Evolutionary conservation across 2,329 filamentous ascomycete genomes (phyloP).

Genomic region (Setomelanomma holmii): DNA sequence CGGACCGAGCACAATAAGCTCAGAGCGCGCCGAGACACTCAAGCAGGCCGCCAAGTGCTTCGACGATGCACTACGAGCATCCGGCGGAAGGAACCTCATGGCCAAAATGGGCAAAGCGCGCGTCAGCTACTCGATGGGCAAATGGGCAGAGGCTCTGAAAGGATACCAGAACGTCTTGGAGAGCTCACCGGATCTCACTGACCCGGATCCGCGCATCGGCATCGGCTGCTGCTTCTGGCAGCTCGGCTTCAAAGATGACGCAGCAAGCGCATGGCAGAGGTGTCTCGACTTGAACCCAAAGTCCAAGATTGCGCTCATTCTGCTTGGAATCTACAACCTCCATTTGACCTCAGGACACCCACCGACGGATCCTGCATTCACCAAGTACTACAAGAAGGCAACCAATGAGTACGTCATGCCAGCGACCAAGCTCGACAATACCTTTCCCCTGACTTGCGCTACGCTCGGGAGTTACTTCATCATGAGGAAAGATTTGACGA

Average conservation of each 20-base stretch:
- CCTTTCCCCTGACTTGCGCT: constrained; percentile 85
- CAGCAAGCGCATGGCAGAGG: constrained; percentile 88
- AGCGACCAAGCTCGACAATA: constrained; percentile 91
- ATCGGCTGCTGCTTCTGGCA: constrained; percentile 98
- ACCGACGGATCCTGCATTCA: constrained; percentile 84
- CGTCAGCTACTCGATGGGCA: constrained; percentile 83
- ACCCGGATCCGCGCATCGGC: constrained; percentile 94
- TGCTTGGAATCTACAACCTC: constrained; percentile 89
- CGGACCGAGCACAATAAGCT: constrained; percentile 67
- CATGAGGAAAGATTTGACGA: constrained; percentile 77
- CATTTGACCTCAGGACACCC: constrained; percentile 83
- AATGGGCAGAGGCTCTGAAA: constrained; percentile 82
- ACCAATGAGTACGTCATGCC: constrained; percentile 95
- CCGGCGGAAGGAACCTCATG: constrained; percentile 87
- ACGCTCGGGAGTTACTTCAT: constrained; percentile 92
- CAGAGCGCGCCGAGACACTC: constrained; percentile 78
- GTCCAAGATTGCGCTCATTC: constrained; percentile 87
- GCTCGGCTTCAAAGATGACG: constrained; percentile 91
- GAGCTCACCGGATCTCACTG: constrained; percentile 84
- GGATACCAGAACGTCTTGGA: constrained; percentile 86
- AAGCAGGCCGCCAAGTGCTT: constrained; percentile 91
- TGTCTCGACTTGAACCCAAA: constrained; percentile 81
- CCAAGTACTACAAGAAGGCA: constrained; percentile 84
- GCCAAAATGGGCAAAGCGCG: constrained; percentile 89
- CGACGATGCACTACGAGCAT: constrained; percentile 88